Base-by-base conservation (phyloP, 2,329 filamentous ascomycete genomes). In the Coniochaeta prunicola region DNA sequence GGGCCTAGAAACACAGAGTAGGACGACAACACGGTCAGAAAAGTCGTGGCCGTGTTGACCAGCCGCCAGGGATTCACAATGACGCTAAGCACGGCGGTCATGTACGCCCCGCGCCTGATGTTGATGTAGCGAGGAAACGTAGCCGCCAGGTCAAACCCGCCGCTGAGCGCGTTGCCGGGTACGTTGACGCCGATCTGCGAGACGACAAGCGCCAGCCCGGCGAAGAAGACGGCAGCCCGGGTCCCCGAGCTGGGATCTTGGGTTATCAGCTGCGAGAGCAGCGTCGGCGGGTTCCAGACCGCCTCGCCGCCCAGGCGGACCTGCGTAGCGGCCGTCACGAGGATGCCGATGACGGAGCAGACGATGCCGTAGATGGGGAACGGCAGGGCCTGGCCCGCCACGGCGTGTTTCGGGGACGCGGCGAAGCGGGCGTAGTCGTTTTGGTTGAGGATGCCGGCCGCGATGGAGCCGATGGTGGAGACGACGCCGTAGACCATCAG, bases 261-360 rank as follows among this genome's bases (percentile, higher is more conserved):
- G 33, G 65, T 63, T 1, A 74, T 56, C 1, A 75, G 60, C 12
- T 63, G 65, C 21, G 67, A 71, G 15, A 76, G 67, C 4, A 77
- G 64, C 2, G 68, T 63, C 0, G 72, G 70, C 1, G 73, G 73
- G 50, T 72, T 76, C 74, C 74, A 76, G 55, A 75, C 63, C 13
- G 71, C 65, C 54, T 65, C 60, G 33, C 72, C 70, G 8, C 62
- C 71, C 57, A 74, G 70, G 5, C 70, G 66, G 2, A 71, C 62
- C 59, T 75, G 73, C 0, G 73, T 74, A 0, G 74, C 74, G 0
- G 74, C 72, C 0, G 73, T 75, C 24, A 75, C 73, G 0, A 77
- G 60, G 13, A 76, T 76, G 0, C 74, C 75, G 8, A 76, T 70
- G 15, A 77, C 63, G 1, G 71, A 70, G 2, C 68, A 69, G 3